phyloP scores from a whole-genome alignment of 2,329 filamentous ascomycete genomes.

The Fusarium denticulatum region DNA sequence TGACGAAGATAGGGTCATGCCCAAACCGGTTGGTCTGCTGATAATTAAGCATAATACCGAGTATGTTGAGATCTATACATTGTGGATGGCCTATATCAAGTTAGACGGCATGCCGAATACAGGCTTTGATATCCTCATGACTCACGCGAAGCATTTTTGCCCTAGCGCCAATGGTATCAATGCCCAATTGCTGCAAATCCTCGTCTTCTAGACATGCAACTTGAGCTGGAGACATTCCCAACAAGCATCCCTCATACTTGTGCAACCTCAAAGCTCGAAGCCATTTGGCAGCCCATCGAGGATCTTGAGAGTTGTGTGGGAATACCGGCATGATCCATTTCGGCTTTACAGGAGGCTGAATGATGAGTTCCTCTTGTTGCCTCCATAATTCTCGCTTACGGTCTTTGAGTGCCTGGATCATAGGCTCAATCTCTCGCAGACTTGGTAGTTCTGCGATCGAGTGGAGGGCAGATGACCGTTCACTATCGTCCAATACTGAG shows the following conservation, averaged over 20 bases:
- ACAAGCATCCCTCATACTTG: constrained; percentile 40
- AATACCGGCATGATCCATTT: constrained; percentile 42
- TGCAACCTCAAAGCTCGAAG: constrained; percentile 41
- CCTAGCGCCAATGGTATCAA: constrained; percentile 41
- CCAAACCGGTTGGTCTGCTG: constrained; percentile 17
- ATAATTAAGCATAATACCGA: not conserved
- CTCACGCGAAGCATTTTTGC: constrained; percentile 42
- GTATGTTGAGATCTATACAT: constrained; percentile 7
- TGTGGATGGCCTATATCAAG: constrained; percentile 34
- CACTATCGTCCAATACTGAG: constrained; percentile 37
- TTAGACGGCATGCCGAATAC: constrained; percentile 3
- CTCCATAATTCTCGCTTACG: constrained; percentile 41
- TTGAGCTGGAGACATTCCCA: constrained; percentile 37
- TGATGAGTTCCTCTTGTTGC: constrained; percentile 39
- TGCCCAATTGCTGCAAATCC: constrained; percentile 37
- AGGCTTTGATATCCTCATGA: not conserved
- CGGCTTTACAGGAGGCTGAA: constrained; percentile 35
- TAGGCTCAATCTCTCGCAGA: constrained; percentile 41
- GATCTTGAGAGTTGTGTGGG: constrained; percentile 36
- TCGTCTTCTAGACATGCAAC: constrained; percentile 30
- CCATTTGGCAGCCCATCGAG: constrained; percentile 41
- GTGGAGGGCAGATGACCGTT: constrained; percentile 32
- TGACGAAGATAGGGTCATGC: not conserved
- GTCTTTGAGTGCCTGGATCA: constrained; percentile 42
- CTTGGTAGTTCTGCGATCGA: constrained; percentile 41